Base-by-base conservation (phyloP, 257 asterid genomes). In the Prunella vulgaris region DNA sequence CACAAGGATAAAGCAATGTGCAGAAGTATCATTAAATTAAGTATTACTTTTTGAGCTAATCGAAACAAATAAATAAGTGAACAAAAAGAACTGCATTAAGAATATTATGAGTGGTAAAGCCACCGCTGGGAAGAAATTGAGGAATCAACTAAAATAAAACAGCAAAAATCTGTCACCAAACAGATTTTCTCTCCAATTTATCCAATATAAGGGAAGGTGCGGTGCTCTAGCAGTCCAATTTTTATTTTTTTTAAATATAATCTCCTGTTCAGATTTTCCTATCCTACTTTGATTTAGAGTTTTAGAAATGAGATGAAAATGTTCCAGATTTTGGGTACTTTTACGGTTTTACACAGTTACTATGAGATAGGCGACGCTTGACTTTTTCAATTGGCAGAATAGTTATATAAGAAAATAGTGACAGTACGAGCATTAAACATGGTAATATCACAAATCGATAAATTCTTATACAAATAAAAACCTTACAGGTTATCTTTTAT, bases 401-500 rank as follows among this genome's bases (percentile, higher is more conserved):
- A 60, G 18, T 35, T 10, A 2, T 17, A 30, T 14, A 35, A 49
- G 17, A 14, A 20, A 10, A 30, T 30, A 10, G 46, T 56, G 68
- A 15, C 25, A 25, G 28, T 25, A 25, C 28, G 51, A 12, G 51
- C n/a, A 3, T 12, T 22, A 42, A 22, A 53, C n/a, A 60, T 17
- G 58, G 58, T 69, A 65, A 32, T 15, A 13, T 27, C 69, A 62
- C 30, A 49, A 67, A 15, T 66, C 52, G 2, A 25, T 22, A 25
- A 13, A 60, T 68, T 61, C 60, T 33, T 54, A 40, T 9, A 13
- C 6, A 52, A 53, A 76, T 40, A 5, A n/a, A 48, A 71, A 9
- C 68, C 96, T 82, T 83, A 89, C 97, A 81, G 76, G 78, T 82
- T 84, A 70, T 92, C 97, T 21, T 74, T 86, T 73, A 89, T 78